A percentile compares a stretch with the other conserved stretches of the same genome.
phyloP scores from a whole-genome alignment of 1,284 basidiomycete species.

The Sphagnurus paluster region DNA sequence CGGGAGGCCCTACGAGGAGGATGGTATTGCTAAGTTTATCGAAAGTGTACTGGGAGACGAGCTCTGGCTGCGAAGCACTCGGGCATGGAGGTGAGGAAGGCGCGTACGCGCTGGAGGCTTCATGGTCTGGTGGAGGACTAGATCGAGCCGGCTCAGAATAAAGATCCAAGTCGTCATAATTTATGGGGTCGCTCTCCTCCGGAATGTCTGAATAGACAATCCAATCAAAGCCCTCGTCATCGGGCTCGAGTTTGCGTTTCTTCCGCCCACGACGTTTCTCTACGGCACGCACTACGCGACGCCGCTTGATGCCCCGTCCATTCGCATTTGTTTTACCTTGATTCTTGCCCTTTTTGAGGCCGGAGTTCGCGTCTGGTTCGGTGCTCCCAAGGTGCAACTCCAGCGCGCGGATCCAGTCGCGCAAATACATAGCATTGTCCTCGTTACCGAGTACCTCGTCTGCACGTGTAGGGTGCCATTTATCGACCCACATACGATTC shows the following conservation, averaged over 20 bases:
- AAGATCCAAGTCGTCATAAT: conserved; percentile 32
- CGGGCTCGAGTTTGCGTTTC: conserved; percentile 48
- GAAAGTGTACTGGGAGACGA: conserved; percentile 27
- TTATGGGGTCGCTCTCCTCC: conserved; percentile 30
- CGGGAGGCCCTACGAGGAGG: conserved; percentile 80
- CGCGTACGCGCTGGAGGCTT: conserved; percentile 7
- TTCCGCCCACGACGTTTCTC: conserved; percentile 44
- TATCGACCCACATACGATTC: conserved; percentile 71
- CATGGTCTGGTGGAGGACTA: conserved; percentile 3
- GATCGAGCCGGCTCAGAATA: conserved; percentile 4
- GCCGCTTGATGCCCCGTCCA: conserved; percentile 45
- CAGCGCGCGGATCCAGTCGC: conserved; percentile 79
- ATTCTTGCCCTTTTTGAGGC: conserved; percentile 21
- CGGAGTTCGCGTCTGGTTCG: conserved; percentile 18
- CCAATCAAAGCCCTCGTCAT: conserved; percentile 57
- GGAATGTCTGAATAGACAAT: conserved; percentile 47
- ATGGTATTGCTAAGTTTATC: conserved; percentile 79
- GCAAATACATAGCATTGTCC: conserved; percentile 69
- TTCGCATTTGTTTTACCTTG: conserved; percentile 21
- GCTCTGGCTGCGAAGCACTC: conserved; percentile 9
- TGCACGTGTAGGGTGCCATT: conserved; percentile 75
- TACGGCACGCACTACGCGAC: conserved; percentile 52
- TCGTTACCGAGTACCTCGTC: conserved; percentile 85
- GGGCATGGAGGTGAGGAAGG: neutral
- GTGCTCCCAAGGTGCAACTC: conserved; percentile 54